Evolutionary conservation across 1,284 basidiomycete genomes (phyloP), one percentile per base, ranked within the genome.

Genomic region (Sanguinoderma infundibulare): DNA sequence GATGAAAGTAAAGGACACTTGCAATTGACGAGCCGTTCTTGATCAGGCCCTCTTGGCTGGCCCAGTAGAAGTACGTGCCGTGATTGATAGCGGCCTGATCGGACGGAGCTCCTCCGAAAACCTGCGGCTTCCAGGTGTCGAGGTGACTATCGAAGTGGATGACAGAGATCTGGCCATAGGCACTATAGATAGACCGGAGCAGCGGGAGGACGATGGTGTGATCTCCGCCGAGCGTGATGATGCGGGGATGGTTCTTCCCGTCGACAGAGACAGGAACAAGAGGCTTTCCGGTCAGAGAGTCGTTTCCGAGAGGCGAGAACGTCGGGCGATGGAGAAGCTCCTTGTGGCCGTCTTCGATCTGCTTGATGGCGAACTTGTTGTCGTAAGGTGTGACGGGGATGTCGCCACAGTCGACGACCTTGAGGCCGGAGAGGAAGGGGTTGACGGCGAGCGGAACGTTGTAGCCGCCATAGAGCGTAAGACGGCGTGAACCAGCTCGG

Each of bases 61-160:
- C 91, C 83, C 87, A 90, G 73, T 90, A 91, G 73, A 92, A 92
- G 75, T 90, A 91, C 6, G 89, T 91, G 20, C 89, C 89, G 57
- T 91, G 90, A 64, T 89, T 91, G 67, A 91, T 86, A 34, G 85
- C 84, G 0, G 87, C 87, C 62, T 87, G 86, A 0, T 80, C 78
- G 24, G 86, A 86, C 4, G 87, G 89, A 1, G 87, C 85, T 5
- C 87, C 89, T 22, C 88, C 87, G 69, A 90, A 90, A 12, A 89
- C 84, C 36, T 81, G 78, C 26, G 89, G 89, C 67, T 87, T 90
- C 89, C 88, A 91, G 5, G 91, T 89, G 69, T 89, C 88, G 28
- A 75, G 70, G 64, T 92, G 90, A 47, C 87, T 89, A 72, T 93
- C 91, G 70, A 93, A 92, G 74, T 93, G 90, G 52, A 93, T 91